Base-by-base conservation (phyloP, 2,329 filamentous ascomycete genomes). In the Coccinonectria pachysandricola region DNA sequence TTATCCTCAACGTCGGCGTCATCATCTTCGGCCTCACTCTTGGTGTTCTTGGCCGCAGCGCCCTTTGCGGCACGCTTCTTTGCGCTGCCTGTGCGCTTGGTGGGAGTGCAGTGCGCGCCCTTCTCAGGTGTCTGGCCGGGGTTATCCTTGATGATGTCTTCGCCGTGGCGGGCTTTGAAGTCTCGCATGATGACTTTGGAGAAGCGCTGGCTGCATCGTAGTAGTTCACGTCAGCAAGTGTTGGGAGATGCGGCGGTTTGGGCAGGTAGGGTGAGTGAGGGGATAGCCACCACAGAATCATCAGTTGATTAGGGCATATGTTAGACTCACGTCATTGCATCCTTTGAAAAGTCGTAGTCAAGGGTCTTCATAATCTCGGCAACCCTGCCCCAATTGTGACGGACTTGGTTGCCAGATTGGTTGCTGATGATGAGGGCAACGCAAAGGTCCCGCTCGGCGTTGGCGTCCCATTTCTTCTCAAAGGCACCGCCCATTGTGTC, bases 401-500 rank as follows among this genome's bases (percentile, higher is more conserved):
- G 41, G 12, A 37, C 23, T 8, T 41, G 43, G 11, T 46, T 39
- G 10, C 34, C 34, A 0, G 48, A 47, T 19, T 42, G 37, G 26
- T 35, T 42, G 27, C 40, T 34, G 28, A 48, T 27, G 27, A 57
- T 47, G 26, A 57, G 38, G 24, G 55, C 48, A 19, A 59, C 44
- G 34, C 50, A 55, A 31, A 60, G 53, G 25, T 59, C 55, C 6
- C 48, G 50, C 39, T 59, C 54, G n/a, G 50, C 52, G 9, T 35
- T 27, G 12, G 35, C 30, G 9, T 50, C 49, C 56, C 56, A 59
- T 31, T 54, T 57, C 45, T 57, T 58, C 19, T 52, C 49, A 3
- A 31, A 10, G 6, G 32, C 36, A 32, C 43, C n/a, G n/a, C n/a
- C n/a, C n/a, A n/a, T n/a, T n/a, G n/a, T n/a, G n/a, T n/a, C n/a